Evolutionary conservation across 2,329 filamentous ascomycete genomes (phyloP), one percentile per base, ranked within the genome.

Genomic region (Ophiosphaerella korrae): DNA sequence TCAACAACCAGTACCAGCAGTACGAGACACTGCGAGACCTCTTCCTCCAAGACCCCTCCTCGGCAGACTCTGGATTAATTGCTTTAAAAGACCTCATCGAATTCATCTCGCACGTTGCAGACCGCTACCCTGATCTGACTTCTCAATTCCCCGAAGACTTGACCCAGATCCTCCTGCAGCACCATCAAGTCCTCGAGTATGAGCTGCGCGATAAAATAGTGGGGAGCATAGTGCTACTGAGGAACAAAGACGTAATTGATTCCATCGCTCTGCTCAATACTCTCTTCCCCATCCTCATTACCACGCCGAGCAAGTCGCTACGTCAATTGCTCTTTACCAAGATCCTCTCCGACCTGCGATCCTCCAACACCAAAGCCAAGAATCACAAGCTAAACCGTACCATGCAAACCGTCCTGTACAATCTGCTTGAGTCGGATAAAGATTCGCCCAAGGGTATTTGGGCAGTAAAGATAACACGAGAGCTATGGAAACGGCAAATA

Each of bases 181-280:
- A 97, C 70, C 93, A 97, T 80, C 84, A 88, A 39, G 82, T 87
- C 3, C 81, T 99, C 29, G 89, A 96, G 65, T 81, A 86, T 3
- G 92, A 97, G 57, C 75, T 99, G 63, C 84, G 94, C 33, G 94
- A 97, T 74, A 97, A 97, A 82, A 85, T 97, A 50, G 93, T 97
- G 1, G 90, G 90, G 42, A 95, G 90, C 71, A 78, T 99, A 64
- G 89, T 95, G 24, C 79, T 99, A 42, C 77, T 99, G 56, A 83
- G 90, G 51, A 90, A 92, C 72, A 99, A 99, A 75, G 92, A 97
- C 4, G 84, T 97, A 38, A 87, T 99, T 58, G 89, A 96, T 72
- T 96, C 92, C 21, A 82, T 86, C 38, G 73, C 79, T 8, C 83
- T 97, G 2, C 82, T 97, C 39, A 93, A 94, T 53, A 92, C 91